Percentiles rank a stretch among this genome's conserved stretches.
These are phyloP conservation scores for Termitomyces sp. DNA, from an alignment of 768 basidiomycete species.

Conservation along the genomic window DNA sequence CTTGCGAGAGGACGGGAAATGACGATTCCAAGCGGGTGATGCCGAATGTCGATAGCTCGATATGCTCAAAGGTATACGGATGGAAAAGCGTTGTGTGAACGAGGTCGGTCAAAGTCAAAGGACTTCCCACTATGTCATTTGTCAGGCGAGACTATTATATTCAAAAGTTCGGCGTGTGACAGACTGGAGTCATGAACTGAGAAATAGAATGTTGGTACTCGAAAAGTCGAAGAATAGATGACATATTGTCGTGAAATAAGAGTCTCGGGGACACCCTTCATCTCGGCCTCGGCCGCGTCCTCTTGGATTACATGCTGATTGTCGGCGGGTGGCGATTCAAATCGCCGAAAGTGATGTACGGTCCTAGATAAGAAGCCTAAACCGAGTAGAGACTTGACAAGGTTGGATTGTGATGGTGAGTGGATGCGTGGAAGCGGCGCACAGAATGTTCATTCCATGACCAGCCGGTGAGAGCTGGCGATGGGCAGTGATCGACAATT, in stretches of 20 bases:
- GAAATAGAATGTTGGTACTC: constrained; percentile 85
- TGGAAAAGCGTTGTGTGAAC: constrained; percentile 59
- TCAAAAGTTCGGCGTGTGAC: constrained; percentile 27
- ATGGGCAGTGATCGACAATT: constrained; percentile 28
- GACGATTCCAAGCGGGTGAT: constrained; percentile 45
- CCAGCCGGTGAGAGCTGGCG: constrained; percentile 39
- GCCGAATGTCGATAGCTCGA: constrained; percentile 49
- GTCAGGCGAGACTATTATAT: constrained; percentile 6
- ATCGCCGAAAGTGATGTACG: constrained; percentile 19
- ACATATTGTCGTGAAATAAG: constrained; percentile 61
- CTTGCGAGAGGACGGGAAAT: constrained; percentile 81
- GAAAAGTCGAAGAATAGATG: constrained; percentile 75
- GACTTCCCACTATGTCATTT: constrained; percentile 52
- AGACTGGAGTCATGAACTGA: constrained; percentile 61
- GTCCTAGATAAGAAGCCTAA: constrained; percentile 47
- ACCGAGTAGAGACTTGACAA: constrained; percentile 28
- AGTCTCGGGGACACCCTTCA: constrained; percentile 19
- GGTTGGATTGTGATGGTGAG: constrained; percentile 3
- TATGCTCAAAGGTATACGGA: constrained; percentile 35
- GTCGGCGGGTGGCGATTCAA: constrained; percentile 6
- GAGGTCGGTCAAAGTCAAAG: constrained; percentile 54
- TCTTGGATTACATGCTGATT: constrained; percentile 21
- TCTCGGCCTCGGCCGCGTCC: constrained; percentile 34
- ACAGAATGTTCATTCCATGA: constrained; percentile 58
- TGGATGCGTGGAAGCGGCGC: constrained; percentile 22